Conservation (phyloP, 1,139 yeast genomes). For the Yarrowia galli region DNA sequence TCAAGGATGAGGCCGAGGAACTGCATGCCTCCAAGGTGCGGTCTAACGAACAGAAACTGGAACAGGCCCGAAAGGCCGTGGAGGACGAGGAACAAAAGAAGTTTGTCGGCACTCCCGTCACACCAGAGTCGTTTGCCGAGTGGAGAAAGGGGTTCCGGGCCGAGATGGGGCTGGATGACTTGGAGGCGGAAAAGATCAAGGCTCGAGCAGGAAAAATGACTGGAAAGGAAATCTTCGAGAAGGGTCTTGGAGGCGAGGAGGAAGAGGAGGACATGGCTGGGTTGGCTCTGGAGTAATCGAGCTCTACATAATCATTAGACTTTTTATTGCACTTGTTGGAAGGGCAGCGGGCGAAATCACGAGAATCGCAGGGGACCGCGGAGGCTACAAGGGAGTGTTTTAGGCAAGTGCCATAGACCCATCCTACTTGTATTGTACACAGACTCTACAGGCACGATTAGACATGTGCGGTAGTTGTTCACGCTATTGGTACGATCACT, state of each 20-base stretch:
- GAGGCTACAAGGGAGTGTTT: too few relatives aligned
- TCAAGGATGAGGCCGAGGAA: conserved; percentile 81
- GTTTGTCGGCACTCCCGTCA: conserved; percentile 78
- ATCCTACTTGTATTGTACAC: too few relatives aligned
- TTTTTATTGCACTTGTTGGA: too few relatives aligned
- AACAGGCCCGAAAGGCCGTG: conserved; percentile 54
- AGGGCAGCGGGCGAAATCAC: too few relatives aligned
- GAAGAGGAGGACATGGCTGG: conserved; percentile 51
- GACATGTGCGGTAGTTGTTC: too few relatives aligned
- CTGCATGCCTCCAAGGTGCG: conserved; percentile 65
- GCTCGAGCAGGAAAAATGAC: conserved; percentile 80
- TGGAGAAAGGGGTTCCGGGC: conserved; percentile 75
- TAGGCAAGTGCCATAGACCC: too few relatives aligned
- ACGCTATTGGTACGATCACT: too few relatives aligned
- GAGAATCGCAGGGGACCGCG: too few relatives aligned
- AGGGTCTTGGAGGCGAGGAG: conserved; percentile 76
- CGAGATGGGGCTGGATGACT: conserved; percentile 59
- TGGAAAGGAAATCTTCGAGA: conserved; percentile 88
- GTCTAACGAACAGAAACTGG: conserved; percentile 61
- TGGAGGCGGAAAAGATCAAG: conserved; percentile 59
- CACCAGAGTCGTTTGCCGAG: conserved; percentile 67
- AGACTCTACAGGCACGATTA: too few relatives aligned
- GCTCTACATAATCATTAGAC: background rate
- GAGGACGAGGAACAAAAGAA: conserved; percentile 79
- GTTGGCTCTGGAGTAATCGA: conserved; percentile 6